Evolutionary conservation across 2,329 filamentous ascomycete genomes (phyloP), one percentile per base, ranked within the genome.

Genomic region (Colletotrichum lini): DNA sequence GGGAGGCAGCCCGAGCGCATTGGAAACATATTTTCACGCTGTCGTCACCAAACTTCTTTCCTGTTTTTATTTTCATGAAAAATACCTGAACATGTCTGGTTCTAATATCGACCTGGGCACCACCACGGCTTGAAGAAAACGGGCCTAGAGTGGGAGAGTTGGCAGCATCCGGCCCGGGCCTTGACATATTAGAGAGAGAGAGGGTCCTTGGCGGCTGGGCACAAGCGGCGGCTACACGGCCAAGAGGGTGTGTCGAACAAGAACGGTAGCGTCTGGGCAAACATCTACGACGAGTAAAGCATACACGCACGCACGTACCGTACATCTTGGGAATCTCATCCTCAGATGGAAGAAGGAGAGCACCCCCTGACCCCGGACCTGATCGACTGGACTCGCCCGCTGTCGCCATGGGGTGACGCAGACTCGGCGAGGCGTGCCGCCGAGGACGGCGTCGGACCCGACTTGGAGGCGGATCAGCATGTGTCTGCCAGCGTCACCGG

Each of bases 351-450:
- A 71, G 42, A 58, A 61, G 56, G 49, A 44, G 56, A 68, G 38
- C 21, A 7, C 12, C 68, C 68, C 45, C 50, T 58, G 16, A 71
- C 68, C 35, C 68, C 68, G 45, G 68, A 71, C 61, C 45, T 71
- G 50, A 71, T 71, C 53, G 68, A 71, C 45, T 71, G 68, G 68
- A 58, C 57, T 68, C 68, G 68, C 40, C 68, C 68, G n/a, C 26
- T 71, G 38, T 71, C 68, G 16, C 68, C 68, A 58, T 71, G 68
- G 68, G 58, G 21, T 61, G 67, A 70, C 21, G 67, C 26, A 30
- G 40, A 68, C n/a, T 52, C 26, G 40, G 45, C 57, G 2, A 50
- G 50, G 44, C 58, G 13, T 5, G 52, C 42, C 26, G 58, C 26
- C 44, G 38, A 38, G 16, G 56, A 50, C 54, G 54, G 54, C 44